phyloP scores from a whole-genome alignment of 768 basidiomycete genomes.

The Tremella yokohamensis region DNA sequence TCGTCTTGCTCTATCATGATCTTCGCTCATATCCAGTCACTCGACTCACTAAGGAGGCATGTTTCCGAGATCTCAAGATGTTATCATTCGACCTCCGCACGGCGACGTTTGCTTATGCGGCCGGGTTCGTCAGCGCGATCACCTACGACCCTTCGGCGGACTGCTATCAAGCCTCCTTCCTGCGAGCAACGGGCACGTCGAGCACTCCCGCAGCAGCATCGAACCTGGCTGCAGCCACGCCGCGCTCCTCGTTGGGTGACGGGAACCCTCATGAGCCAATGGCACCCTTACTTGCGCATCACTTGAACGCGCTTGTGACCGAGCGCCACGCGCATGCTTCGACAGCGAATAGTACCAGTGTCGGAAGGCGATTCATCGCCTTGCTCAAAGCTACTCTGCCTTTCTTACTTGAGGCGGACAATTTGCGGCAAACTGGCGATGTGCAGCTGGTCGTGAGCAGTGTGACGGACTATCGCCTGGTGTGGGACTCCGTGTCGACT shows the following conservation, averaged over 20 bases:
- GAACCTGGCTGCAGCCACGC: constrained; percentile 2
- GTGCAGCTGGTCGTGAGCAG: constrained; percentile 18
- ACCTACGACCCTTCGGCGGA: constrained; percentile 41
- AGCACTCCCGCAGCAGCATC: constrained; percentile 3
- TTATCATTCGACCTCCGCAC: constrained; percentile 88
- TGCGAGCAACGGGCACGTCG: background rate
- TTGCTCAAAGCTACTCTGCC: constrained; percentile 70
- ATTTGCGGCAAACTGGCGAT: constrained; percentile 1
- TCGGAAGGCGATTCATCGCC: constrained; percentile 31
- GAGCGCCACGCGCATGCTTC: constrained; percentile 27
- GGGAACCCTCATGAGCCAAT: constrained; percentile 68
- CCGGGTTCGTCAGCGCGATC: constrained; percentile 39
- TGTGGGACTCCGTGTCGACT: constrained; percentile 29
- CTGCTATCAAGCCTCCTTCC: constrained; percentile 46
- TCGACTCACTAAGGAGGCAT: constrained; percentile 70
- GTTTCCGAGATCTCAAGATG: constrained; percentile 72
- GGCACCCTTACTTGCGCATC: constrained; percentile 68
- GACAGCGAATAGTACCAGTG: constrained; percentile 1
- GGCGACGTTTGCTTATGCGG: constrained; percentile 74
- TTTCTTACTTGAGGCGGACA: constrained; percentile 67
- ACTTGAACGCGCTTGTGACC: constrained; percentile 61
- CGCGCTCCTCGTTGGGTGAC: background rate
- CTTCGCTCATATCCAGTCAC: constrained; percentile 58
- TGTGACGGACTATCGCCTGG: constrained; percentile 26
- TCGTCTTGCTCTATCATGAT: no score